Evolutionary conservation across 768 basidiomycete genomes (phyloP), one percentile per base, ranked within the genome.

Genomic region (Omphalotus guepiniiformis): DNA sequence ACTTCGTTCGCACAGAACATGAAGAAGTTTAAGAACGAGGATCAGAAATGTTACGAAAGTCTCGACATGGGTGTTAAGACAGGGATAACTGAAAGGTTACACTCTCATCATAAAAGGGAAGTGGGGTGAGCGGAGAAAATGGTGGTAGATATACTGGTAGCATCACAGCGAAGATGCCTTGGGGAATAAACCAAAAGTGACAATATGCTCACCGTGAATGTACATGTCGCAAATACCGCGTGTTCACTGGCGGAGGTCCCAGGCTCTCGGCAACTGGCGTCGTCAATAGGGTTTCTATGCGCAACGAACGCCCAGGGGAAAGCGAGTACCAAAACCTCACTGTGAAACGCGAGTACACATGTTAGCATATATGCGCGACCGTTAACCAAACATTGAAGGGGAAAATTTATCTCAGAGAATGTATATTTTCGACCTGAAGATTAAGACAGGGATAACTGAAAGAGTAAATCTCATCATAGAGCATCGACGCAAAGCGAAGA

Each of bases 401-500:
- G n/a, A n/a, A n/a, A n/a, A n/a, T n/a, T n/a, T n/a, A n/a, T n/a
- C n/a, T 46, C 44, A 46, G 44, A 46, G 44, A 46, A 46, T 28
- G 38, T 37, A 39, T 16, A 38, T 13, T 39, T 28, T 47, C 46
- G 46, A 47, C 46, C 9, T 6, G 18, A 27, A 39, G 25, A 29
- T 47, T 47, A 47, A 47, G 46, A 47, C 46, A 47, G 46, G 46
- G 46, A 47, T 47, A 47, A 47, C 46, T 47, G 46, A 29, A 16
- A 23, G 12, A 18, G 19, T 15, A 28, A 29, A 39, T 13, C 16
- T 47, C 46, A 47, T 47, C 46, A 34, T 47, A 35, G 15, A n/a
- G 11, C n/a, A n/a, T n/a, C n/a, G 28, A 13, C 21, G 16, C 18
- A 32, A 32, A 16, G 3, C 5, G 12, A 22, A 35, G 5, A 23